Conservation (phyloP, 2,329 filamentous ascomycete species). For the Xylariales sp. region DNA sequence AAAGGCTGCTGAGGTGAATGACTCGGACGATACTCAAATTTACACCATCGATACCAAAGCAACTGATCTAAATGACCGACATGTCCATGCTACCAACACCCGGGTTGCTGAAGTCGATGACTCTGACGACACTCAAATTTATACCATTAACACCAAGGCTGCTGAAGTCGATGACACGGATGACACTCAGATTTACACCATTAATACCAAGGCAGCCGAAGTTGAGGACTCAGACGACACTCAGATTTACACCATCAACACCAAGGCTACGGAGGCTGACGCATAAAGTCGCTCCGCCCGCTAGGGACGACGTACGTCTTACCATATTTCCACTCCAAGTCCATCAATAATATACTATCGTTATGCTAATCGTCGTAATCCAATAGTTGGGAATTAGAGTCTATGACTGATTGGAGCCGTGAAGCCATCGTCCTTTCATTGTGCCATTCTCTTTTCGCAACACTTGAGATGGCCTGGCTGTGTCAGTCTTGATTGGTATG, state of each 20-base stretch:
- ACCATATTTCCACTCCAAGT: neutral
- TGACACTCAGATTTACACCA: neutral
- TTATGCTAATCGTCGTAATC: neutral
- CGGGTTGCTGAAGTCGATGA: neutral
- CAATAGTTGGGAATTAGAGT: neutral
- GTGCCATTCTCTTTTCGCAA: neutral
- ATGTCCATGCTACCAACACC: neutral
- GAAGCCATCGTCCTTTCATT: neutral
- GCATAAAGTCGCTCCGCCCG: neutral
- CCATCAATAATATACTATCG: neutral
- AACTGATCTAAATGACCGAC: neutral
- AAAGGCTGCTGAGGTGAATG: neutral
- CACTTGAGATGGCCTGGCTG: neutral
- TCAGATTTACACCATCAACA: constrained; percentile 11
- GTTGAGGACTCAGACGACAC: constrained; percentile 1
- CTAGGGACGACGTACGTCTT: neutral
- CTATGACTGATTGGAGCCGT: neutral
- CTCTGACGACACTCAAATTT: neutral
- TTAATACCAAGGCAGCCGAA: neutral
- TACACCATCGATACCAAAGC: constrained; percentile 5
- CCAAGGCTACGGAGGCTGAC: neutral
- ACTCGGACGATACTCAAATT: neutral
- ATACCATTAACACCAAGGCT: neutral
- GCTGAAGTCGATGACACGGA: too few species aligned
- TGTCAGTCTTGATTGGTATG: neutral